Evolutionary conservation across 2,329 filamentous ascomycete genomes (phyloP), one percentile per base, ranked within the genome.

Genomic region (Malbranchea zuffiana): DNA sequence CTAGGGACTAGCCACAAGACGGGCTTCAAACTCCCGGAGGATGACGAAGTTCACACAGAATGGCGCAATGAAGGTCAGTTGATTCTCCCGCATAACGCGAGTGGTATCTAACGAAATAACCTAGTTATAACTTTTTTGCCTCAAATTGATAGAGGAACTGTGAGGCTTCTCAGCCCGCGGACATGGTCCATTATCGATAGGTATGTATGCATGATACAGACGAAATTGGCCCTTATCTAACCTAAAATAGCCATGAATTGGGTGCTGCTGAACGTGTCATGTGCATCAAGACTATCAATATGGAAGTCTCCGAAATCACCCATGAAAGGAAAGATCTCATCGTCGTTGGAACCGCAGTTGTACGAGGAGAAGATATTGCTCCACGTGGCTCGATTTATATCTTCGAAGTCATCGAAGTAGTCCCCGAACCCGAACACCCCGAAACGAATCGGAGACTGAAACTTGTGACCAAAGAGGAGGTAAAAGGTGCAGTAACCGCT

Each of bases 291-390:
- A 80, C 81, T 3, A 70, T 96, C 25, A 80, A 82, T 37, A 73
- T 98, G 10, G 90, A 96, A 58, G 71, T 93, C 5, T 95, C 87
- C 0, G 90, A 98, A 60, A 77, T 80, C 21, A 95, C 86, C 0
- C 84, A 90, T 53, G 82, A 94, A 55, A 78, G 85, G 11, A 81
- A 78, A 50, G 79, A 82, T 51, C 71, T 96, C 31, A 72, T 98
- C 34, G 77, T 80, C 0, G 79, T 95, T 1, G 90, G 88, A 10
- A 94, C 88, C 0, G 80, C 85, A 1, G 72, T 90, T 17, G 73
- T 79, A n/a, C 80, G 80, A 42, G 90, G 90, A 26, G 90, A 98
- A 60, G 90, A 96, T 52, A 74, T 93, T 39, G 80, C 87, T 1
- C 80, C 86, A 0, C 77, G 82, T 30, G 90, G 90, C 2, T 75